Conservation (phyloP, 2,329 filamentous ascomycete species). For the Apiospora saccharicola region DNA sequence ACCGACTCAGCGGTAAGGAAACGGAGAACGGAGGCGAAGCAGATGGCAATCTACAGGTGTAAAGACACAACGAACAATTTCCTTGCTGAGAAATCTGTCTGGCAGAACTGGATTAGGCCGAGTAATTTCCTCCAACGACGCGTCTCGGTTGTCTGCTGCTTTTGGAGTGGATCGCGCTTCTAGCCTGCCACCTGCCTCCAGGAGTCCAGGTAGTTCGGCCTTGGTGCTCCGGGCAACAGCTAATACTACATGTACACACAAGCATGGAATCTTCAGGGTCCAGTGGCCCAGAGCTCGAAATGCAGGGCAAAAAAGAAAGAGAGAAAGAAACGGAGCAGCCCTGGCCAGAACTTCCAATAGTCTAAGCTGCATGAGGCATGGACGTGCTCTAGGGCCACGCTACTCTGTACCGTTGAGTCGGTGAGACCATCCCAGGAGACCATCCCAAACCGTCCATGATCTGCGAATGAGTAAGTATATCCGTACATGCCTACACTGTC, state of each 20-base stretch:
- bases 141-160: constrained; percentile 19
- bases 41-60: not conserved
- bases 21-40: constrained; percentile 5
- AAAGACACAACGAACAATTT: not conserved
- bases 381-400: not conserved
- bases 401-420: constrained; percentile 19
- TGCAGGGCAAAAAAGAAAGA: not conserved
- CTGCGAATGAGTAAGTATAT: constrained; percentile 9
- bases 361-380: constrained; percentile 11
- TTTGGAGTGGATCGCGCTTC: constrained; percentile 9
- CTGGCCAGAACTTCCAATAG: not conserved
- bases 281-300: constrained; percentile 1
- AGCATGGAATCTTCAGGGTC: constrained; percentile 21
- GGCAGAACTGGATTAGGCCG: constrained; percentile 16
- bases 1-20: not conserved
- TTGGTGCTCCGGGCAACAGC: constrained; percentile 19
- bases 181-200: not conserved
- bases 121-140: constrained; percentile 20
- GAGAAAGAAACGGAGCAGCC: not conserved
- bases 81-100: not conserved
- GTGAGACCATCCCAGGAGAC: constrained; percentile 18
- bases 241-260: not conserved
- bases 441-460: constrained; percentile 2
- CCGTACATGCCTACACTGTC: not conserved
- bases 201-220: constrained; percentile 2